These are phyloP conservation scores for Vitis labrusca DNA, from an alignment of 164 flowering plant genomes.

Conservation along the genomic window DNA sequence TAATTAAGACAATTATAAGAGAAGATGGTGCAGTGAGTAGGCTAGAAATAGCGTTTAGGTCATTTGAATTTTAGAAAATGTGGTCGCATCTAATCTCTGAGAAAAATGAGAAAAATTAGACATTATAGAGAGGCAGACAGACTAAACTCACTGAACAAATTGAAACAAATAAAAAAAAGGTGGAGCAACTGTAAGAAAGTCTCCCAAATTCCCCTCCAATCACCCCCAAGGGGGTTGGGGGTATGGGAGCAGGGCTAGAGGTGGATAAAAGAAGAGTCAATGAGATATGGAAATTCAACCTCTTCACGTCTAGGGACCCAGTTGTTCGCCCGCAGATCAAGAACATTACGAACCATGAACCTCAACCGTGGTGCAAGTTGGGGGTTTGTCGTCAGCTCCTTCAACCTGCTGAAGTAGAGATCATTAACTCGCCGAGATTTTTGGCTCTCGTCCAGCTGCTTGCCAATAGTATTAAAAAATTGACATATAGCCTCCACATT, in stretches of 20 bases:
- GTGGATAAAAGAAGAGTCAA: neutral
- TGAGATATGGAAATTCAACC: constrained; percentile 35
- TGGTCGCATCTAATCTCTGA: too few species aligned
- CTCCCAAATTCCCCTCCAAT: too few species aligned
- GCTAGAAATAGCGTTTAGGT: too few species aligned
- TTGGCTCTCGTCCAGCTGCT: constrained; percentile 84
- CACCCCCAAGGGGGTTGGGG: too few species aligned
- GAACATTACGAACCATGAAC: constrained; percentile 86
- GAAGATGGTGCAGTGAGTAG: too few species aligned
- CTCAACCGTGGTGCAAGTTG: constrained; percentile 70
- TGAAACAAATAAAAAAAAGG: too few species aligned
- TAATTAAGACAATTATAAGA: too few species aligned
- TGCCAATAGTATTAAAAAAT: constrained; percentile 89
- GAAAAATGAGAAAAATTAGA: too few species aligned
- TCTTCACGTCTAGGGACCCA: constrained; percentile 97
- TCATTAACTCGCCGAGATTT: constrained; percentile 77
- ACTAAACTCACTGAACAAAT: too few species aligned
- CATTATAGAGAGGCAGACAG: too few species aligned
- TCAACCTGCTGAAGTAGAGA: constrained; percentile 63
- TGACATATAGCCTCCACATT: constrained; percentile 98
- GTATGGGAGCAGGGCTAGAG: neutral
- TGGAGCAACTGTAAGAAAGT: too few species aligned
- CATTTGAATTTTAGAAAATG: too few species aligned
- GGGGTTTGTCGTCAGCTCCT: constrained; percentile 64
- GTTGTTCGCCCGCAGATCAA: constrained; percentile 74